phyloP scores from a whole-genome alignment of 2,329 filamentous ascomycete genomes.

The Monilinia fructigena region DNA sequence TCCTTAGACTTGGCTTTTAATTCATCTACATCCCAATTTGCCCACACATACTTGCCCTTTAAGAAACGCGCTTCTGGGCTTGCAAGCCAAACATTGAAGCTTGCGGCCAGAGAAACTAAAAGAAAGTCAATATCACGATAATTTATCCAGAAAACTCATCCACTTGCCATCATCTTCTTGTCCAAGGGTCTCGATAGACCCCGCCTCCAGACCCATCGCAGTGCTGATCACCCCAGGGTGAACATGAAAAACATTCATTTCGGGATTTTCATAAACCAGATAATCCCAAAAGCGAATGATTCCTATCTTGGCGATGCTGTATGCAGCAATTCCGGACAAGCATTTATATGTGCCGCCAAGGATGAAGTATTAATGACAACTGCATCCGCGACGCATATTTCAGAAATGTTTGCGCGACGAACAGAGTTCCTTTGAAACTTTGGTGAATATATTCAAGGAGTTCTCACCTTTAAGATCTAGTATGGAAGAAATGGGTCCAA shows the following conservation, averaged over 20 bases:
- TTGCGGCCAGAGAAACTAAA: slow-evolving; percentile 31
- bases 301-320: neutral
- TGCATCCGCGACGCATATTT: neutral
- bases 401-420: neutral
- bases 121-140: slow-evolving; percentile 28
- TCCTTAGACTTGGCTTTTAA: slow-evolving; percentile 44
- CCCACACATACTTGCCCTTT: slow-evolving; percentile 48
- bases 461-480: slow-evolving; percentile 36
- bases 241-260: slow-evolving; percentile 39
- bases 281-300: neutral
- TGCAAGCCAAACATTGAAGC: slow-evolving; percentile 34
- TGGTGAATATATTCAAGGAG: neutral
- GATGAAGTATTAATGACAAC: neutral
- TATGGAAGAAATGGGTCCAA: slow-evolving; percentile 34
- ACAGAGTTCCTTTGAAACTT: neutral
- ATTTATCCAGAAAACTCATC: slow-evolving; percentile 1
- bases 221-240: slow-evolving; percentile 40
- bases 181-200: slow-evolving; percentile 31
- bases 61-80: slow-evolving; percentile 48
- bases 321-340: neutral
- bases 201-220: slow-evolving; percentile 36
- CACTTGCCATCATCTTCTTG: slow-evolving; percentile 39
- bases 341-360: neutral
- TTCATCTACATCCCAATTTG: slow-evolving; percentile 53
- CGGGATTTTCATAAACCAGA: slow-evolving; percentile 30